Evolutionary conservation across 352 stramenopile species (phyloP), one percentile per base, ranked within the genome.

Genomic region (Globisporangium radiosum): DNA sequence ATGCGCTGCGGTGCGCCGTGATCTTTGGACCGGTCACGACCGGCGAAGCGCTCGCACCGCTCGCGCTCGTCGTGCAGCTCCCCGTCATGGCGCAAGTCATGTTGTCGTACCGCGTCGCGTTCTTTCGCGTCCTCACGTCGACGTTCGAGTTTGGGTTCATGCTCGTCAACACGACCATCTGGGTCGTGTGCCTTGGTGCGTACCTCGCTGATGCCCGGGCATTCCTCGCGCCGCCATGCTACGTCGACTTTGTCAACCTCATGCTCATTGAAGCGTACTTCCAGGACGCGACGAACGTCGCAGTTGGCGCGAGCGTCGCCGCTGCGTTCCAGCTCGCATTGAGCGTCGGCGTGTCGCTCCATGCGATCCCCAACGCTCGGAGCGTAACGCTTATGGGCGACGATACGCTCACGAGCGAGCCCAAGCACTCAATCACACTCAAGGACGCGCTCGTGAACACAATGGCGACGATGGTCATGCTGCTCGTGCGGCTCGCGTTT

Each of bases 121-220:
- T 60, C 57, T 38, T 60, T 8, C 49, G 51, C 25, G 39, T 68
- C 36, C 42, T 65, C 19, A n/a, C 17, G 3, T 10, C 9, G 9
- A 64, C 57, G 10, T 68, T 61, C 40, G 52, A 68, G 19, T 61
- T 68, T 38, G 59, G 51, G 52, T 60, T 64, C 19, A 47, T 65
- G 15, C 4, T 43, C 1, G 14, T 54, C 13, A 64, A 14, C 4
- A 52, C 40, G 6, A 50, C 42, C 44, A 60, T 64, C 13, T 68
- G 57, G 62, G 39, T 43, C 1, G 3, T 52, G 2, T 13, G 51
- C 13, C 47, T 60, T 14, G 33, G 33, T 13, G 45, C 43, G 7
- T 59, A 60, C 39, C 25, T 64, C 14, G 25, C 56, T 17, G 62
- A 64, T 13, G 47, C 42, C 0, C 62, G 57, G 33, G 52, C 47